Evolutionary conservation across 2,329 filamentous ascomycete genomes (phyloP), one percentile per base, ranked within the genome.

Genomic region (Aspergillus cejpii): DNA sequence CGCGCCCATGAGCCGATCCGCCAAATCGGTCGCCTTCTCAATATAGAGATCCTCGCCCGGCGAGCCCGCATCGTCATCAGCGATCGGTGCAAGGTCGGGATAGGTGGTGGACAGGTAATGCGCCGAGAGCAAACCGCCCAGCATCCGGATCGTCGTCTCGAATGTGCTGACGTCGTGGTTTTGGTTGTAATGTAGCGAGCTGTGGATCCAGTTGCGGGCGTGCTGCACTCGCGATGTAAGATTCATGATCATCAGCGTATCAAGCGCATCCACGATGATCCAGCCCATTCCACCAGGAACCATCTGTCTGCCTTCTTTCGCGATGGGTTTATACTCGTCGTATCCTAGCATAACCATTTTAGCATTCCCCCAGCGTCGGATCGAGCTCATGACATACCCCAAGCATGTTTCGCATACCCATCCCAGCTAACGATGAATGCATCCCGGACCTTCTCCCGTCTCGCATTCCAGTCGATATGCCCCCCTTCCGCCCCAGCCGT

Each of bases 181-280:
- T 66, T 95, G 88, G 48, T 96, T 83, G 70, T 94, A 97, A 8
- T 82, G 83, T 51, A 97, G 69, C 6, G 82, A 82, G 3, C 81
- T 83, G 1, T 86, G 77, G 38, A 98, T 81, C 92, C 92, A 98
- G 61, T 94, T 80, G 44, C 91, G 78, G 21, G 92, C 91, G 60
- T 94, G 83, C 28, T 82, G 77, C 29, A 98, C 77, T 50, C 90
- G 83, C 24, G 81, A 85, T 11, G 91, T 97, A 53, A 95, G 75
- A 65, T 97, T 97, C 92, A 98, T 98, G 49, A 98, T 75, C 72
- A 98, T 98, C 76, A 97, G 79, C 1, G 92, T 98, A 67, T 98
- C 92, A 51, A 98, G 74, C 10, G 91, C 83, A 70, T 98, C 92
- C 45, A 98, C 84, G 50, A 98, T 96, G 60, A 97, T 97, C 92